phyloP scores from a whole-genome alignment of 805 yeast genomes.

The Cyberlindnera sargentensis region DNA sequence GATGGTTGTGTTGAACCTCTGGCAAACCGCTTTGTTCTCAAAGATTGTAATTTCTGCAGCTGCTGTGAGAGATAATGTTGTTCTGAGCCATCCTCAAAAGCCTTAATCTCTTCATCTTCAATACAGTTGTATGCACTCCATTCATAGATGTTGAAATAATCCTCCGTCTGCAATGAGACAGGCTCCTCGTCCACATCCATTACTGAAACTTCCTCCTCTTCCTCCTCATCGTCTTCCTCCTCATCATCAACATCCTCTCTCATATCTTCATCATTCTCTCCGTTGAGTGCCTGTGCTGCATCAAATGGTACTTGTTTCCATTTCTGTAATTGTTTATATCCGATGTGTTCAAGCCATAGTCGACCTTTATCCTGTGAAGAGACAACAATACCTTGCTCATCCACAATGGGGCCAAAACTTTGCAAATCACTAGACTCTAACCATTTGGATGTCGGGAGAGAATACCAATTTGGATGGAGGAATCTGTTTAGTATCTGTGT shows the following conservation, averaged over 20 bases:
- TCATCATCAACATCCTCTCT: slow-evolving; percentile 7
- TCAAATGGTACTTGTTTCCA: slow-evolving; percentile 7
- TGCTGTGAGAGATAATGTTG: slow-evolving; percentile 36
- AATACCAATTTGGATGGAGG: slow-evolving; percentile 58
- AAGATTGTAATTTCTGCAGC: slow-evolving; percentile 40
- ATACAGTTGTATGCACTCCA: slow-evolving; percentile 45
- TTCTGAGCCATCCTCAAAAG: slow-evolving; percentile 35
- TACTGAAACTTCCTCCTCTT: not conserved
- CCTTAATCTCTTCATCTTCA: slow-evolving; percentile 46
- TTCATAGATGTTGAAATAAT: slow-evolving; percentile 29
- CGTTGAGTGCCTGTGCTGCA: not conserved
- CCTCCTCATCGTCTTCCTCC: slow-evolving; percentile 1
- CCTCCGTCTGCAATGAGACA: slow-evolving; percentile 7
- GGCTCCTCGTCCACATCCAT: not conserved
- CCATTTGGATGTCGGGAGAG: slow-evolving; percentile 63
- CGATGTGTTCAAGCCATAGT: slow-evolving; percentile 48
- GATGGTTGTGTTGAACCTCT: slow-evolving; percentile 31
- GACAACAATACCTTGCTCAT: slow-evolving; percentile 50
- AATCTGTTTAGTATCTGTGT: slow-evolving; percentile 47
- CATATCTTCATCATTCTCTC: slow-evolving; percentile 4
- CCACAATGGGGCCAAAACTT: slow-evolving; percentile 61
- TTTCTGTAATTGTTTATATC: slow-evolving; percentile 32
- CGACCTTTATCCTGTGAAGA: slow-evolving; percentile 43
- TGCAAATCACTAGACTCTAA: slow-evolving; percentile 40
- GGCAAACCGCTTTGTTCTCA: slow-evolving; percentile 41